These are phyloP conservation scores for Arxiozyma telluris DNA, from an alignment of 1,139 yeast species.

Conservation along the genomic window DNA sequence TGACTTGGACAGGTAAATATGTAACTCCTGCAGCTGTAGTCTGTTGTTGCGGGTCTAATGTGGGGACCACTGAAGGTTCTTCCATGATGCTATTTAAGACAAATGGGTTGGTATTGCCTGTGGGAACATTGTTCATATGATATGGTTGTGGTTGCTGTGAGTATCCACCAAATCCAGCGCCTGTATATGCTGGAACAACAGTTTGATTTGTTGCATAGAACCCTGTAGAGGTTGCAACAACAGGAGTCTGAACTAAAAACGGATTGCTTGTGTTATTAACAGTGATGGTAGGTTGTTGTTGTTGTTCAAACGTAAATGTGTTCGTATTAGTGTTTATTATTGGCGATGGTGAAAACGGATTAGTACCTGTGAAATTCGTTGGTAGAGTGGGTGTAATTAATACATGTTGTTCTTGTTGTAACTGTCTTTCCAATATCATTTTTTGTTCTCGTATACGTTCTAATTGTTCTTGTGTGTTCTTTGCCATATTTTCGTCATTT, in stretches of 20 bases:
- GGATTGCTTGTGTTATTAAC: conserved; percentile 10
- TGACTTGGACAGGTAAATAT: conserved; percentile 9
- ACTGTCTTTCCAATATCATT: conserved; percentile 23
- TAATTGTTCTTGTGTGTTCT: conserved; percentile 21
- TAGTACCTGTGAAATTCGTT: conserved; percentile 15
- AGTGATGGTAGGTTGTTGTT: conserved; percentile 16
- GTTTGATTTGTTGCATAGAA: conserved; percentile 16
- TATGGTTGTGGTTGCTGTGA: conserved; percentile 4
- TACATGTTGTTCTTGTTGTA: conserved; percentile 22
- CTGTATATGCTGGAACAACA: conserved; percentile 38
- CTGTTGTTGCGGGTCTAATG: conserved; percentile 4
- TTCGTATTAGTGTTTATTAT: conserved; percentile 8
- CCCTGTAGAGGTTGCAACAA: conserved; percentile 2
- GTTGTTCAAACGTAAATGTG: conserved; percentile 14
- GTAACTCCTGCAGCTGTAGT: neutral
- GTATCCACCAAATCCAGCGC: conserved; percentile 53
- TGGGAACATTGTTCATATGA: neutral
- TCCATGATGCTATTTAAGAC: conserved; percentile 5
- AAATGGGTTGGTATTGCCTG: conserved; percentile 26
- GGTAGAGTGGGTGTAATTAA: conserved; percentile 24
- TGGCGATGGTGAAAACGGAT: conserved; percentile 22
- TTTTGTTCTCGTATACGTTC: conserved; percentile 26
- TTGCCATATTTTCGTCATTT: conserved; percentile 3
- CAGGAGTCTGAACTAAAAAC: conserved; percentile 5
- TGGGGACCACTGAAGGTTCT: conserved; percentile 4